Evolutionary conservation across 345 rosid genomes (phyloP).

Genomic region (thale cress (Arabidopsis thaliana)): DNA sequence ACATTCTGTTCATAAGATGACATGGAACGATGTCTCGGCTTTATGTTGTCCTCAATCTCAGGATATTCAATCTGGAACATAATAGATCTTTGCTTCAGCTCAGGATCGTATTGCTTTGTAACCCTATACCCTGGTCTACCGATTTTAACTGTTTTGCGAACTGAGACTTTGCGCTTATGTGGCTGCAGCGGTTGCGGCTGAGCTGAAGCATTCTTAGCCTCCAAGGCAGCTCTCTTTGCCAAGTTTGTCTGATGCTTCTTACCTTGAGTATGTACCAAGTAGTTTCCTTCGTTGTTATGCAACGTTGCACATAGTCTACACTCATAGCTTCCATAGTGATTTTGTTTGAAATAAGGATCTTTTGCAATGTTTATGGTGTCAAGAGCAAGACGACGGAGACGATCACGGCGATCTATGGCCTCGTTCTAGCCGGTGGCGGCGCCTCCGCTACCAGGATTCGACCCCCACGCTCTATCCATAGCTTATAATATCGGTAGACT

Average conservation of each 20-base stretch:
- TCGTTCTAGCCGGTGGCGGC: conserved; percentile 95
- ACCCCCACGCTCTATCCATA: background rate
- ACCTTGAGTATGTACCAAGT: conserved; percentile 95
- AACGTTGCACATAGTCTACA: conserved; percentile 93
- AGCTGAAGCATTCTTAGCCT: conserved; percentile 53
- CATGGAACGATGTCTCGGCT: conserved; percentile 95
- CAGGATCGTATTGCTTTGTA: conserved; percentile 93
- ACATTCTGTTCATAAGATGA: conserved; percentile 95
- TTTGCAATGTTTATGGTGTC: conserved; percentile 98
- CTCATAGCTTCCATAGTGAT: conserved; percentile 92
- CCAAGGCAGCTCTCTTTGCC: conserved; percentile 93
- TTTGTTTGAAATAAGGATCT: conserved; percentile 97
- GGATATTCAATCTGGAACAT: conserved; percentile 99
- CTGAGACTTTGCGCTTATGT: no score
- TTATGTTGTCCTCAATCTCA: conserved; percentile 87
- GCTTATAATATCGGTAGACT: background rate
- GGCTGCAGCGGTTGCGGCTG: no score
- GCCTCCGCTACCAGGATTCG: conserved; percentile 87
- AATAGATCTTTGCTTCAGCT: conserved; percentile 89
- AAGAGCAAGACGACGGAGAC: conserved; percentile 94
- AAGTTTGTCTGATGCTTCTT: conserved; percentile 95
- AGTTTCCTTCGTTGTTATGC: conserved; percentile 98
- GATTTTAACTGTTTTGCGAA: conserved; percentile 65
- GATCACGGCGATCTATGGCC: conserved; percentile 96
- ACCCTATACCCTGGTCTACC: conserved; percentile 97